phyloP scores from a whole-genome alignment of 2,329 filamentous ascomycete genomes.

The Aspergillus calidoustus region DNA sequence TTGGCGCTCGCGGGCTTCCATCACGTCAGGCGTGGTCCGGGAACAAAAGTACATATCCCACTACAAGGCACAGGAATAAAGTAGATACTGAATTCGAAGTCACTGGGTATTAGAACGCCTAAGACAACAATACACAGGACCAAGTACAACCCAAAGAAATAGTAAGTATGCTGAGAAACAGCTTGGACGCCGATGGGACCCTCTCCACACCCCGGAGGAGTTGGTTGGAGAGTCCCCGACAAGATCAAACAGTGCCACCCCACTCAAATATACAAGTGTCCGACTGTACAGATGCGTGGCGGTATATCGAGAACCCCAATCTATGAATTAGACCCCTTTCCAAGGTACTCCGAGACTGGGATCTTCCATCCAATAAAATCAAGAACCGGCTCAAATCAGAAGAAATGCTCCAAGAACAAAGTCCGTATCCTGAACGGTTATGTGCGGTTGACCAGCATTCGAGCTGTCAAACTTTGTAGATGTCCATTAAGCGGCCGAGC shows the following conservation, averaged over 20 bases:
- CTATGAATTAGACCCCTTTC: conserved; percentile 25
- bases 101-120: conserved; percentile 44
- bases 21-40: neutral
- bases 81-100: conserved; percentile 20
- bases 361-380: conserved; percentile 15
- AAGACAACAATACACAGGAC: conserved; percentile 30
- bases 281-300: conserved; percentile 13
- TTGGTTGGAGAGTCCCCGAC: conserved; percentile 13
- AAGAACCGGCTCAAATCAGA: conserved; percentile 13
- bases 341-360: conserved; percentile 17
- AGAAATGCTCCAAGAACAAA: conserved; percentile 14
- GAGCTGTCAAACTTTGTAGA: conserved; percentile 29
- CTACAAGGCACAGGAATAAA: neutral
- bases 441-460: conserved; percentile 23
- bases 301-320: conserved; percentile 17
- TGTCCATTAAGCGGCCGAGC: neutral
- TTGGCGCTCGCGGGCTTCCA: neutral
- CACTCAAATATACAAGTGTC: conserved; percentile 19
- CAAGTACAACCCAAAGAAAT: conserved; percentile 26
- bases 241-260: conserved; percentile 20
- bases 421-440: conserved; percentile 20
- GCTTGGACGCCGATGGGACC: conserved; percentile 38
- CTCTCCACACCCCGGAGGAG: neutral
- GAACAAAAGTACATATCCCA: neutral
- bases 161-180: conserved; percentile 40